Percentiles rank a stretch among this genome's conserved stretches.
Evolutionary conservation across 345 rosid species (phyloP).

Genomic region (Tarenaya hassleriana): DNA sequence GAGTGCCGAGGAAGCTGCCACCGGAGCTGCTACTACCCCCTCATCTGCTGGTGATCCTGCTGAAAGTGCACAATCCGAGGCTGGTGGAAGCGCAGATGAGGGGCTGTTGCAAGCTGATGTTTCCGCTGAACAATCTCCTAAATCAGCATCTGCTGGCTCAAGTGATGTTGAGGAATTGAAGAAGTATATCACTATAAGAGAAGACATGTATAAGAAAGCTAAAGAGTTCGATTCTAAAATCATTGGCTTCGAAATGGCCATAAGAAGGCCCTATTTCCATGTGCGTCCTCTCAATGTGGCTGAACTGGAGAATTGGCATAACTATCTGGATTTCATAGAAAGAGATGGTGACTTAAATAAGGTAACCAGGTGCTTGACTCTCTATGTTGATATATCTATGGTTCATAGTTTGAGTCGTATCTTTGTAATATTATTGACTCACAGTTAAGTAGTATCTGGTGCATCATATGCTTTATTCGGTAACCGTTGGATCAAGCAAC

Average conservation of each 20-base stretch:
- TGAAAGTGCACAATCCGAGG: constrained; percentile 36
- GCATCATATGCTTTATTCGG: constrained; percentile 95
- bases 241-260: constrained; percentile 89
- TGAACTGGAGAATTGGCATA: constrained; percentile 98
- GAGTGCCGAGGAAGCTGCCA: constrained; percentile 57
- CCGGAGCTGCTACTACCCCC: constrained; percentile 29
- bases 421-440: constrained; percentile 53
- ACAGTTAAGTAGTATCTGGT: constrained; percentile 93
- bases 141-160: constrained; percentile 60
- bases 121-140: constrained; percentile 47
- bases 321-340: constrained; percentile 77
- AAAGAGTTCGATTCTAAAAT: constrained; percentile 93
- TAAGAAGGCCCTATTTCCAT: constrained; percentile 94
- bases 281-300: constrained; percentile 78
- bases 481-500: constrained; percentile 98
- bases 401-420: constrained; percentile 56
- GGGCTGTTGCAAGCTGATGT: constrained; percentile 48
- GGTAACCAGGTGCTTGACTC: constrained; percentile 53
- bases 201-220: constrained; percentile 82
- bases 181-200: constrained; percentile 78
- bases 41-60: constrained; percentile 30
- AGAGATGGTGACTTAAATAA: constrained; percentile 75
- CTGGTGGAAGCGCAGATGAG: constrained; percentile 40
- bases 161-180: constrained; percentile 87
- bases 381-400: constrained; percentile 33